Evolutionary conservation across 2,329 filamentous ascomycete species (phyloP), one percentile per base, ranked within the genome.

Genomic region (Alternaria sp.): DNA sequence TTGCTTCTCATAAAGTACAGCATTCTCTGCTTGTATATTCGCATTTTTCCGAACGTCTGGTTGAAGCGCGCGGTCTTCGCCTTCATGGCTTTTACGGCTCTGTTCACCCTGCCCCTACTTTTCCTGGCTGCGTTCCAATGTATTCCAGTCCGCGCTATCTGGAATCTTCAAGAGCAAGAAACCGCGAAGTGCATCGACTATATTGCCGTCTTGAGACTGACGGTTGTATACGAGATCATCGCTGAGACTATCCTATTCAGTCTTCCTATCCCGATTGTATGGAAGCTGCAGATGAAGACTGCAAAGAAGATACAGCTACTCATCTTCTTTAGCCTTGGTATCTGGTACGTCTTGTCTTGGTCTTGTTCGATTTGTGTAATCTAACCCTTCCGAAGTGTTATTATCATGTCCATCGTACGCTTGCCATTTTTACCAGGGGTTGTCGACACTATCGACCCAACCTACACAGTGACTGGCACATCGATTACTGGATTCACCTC

Each of bases 11-110:
- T 58, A 21, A 58, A 58, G 30, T 58, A 58, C 32, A 58, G 55
- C 55, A 58, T 59, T 17, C 36, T 59, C 8, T 59, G 56, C 17
- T 23, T 59, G n/a, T 59, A 59, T 45, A 50, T 59, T 17, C 56
- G 47, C 25, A 59, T 59, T 36, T 59, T 59, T 11, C 56, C 56
- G n/a, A 44, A 51, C 36, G 25, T 51, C 36, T 52, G 56, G 56
- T 58, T 58, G 55, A 58, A 58, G 36, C 56, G 56, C 11, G 56
- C 47, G 12, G 47, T 52, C 25, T 59, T 36, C 21, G 47, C 47
- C 47, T 58, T 58, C 23, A 52, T 59, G 56, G 36, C 36, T 19
- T 59, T 59, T n/a, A 52, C 55, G 23, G 55, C 55, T 30, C 45
- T 47, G 19, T 58, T 58, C 46, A 58, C 55, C 11, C 21, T 58